Evolutionary conservation across 2,329 filamentous ascomycete species (phyloP), one percentile per base, ranked within the genome.

Genomic region (Aspergillus cejpii): DNA sequence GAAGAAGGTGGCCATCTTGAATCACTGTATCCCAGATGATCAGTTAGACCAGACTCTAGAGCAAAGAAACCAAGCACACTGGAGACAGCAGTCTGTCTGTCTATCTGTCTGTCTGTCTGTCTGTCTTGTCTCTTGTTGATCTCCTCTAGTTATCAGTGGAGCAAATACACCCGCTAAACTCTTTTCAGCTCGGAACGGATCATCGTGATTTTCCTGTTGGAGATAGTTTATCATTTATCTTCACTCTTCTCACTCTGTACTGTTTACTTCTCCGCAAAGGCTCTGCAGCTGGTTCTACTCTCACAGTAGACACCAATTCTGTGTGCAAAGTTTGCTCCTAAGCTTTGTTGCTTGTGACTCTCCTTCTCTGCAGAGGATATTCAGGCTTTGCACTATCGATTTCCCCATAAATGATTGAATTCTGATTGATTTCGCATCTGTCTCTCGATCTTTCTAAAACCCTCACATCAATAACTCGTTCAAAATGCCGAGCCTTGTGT

Each of bases 1-100:
- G 42, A 74, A 72, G 56, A 74, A 74, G 39, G 66, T 71, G 40
- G 70, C 66, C 72, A 74, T 74, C 42, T 44, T 66, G 47, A 44
- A 41, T 34, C 28, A 43, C 44, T 43, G 43, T 41, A 44, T 41
- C 40, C 34, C 37, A 41, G 42, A 53, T 43, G 39, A 43, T 41
- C 41, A 38, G 27, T 43, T 42, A 46, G 31, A 39, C 27, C 14
- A 31, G 31, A 34, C 15, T 17, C 29, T 11, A 20, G n/a, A 28
- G 27, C 15, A 10, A 15, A 26, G 8, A 26, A 47, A 41, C 14
- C 15, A 26, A 49, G 27, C 12, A 44, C 29, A 37, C 12, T 5
- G 47, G 31, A 37, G 42, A 23, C 24, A 41, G 15, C 12, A 26
- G 24, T 11, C 1, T 6, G 10, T 19, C 31, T 34, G 31, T n/a